phyloP scores from a whole-genome alignment of 1,284 basidiomycete species.

The Schizophyllum commune region DNA sequence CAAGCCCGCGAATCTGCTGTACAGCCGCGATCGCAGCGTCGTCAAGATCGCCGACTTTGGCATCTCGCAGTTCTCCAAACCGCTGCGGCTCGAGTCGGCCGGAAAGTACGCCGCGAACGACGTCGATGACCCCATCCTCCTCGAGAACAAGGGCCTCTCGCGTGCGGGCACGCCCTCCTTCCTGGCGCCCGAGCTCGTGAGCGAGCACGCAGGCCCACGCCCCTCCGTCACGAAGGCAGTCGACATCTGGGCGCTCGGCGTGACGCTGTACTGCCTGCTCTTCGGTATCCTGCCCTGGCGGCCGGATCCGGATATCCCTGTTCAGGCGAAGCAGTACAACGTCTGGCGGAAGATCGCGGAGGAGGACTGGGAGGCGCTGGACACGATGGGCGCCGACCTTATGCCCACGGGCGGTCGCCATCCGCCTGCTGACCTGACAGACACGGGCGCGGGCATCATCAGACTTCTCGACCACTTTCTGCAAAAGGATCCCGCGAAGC shows the following conservation, averaged over 20 bases:
- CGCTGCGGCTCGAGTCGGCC: constrained; percentile 58
- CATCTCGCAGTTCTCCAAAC: constrained; percentile 91
- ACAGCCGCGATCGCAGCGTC: constrained; percentile 71
- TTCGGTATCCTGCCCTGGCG: constrained; percentile 78
- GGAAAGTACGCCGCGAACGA: constrained; percentile 32
- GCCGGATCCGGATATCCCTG: constrained; percentile 28
- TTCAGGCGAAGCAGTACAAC: constrained; percentile 78
- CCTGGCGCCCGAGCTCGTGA: constrained; percentile 93
- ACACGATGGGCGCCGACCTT: constrained; percentile 69
- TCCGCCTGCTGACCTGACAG: constrained; percentile 29
- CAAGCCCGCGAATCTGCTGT: constrained; percentile 96
- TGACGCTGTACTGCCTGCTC: constrained; percentile 91
- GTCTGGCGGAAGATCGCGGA: constrained; percentile 56
- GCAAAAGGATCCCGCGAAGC: constrained; percentile 73
- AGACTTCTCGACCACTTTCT: constrained; percentile 72
- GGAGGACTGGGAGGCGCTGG: constrained; percentile 67
- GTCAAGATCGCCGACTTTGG: constrained; percentile 99
- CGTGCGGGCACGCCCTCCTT: constrained; percentile 98
- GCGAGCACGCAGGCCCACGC: constrained; percentile 42
- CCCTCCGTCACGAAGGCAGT: constrained; percentile 89
- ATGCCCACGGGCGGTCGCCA: constrained; percentile 56
- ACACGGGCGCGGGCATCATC: constrained; percentile 53
- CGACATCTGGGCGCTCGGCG: constrained; percentile 99
- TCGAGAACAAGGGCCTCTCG: constrained; percentile 83
- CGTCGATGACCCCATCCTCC: constrained; percentile 52